Evolutionary conservation across 2,329 filamentous ascomycete species (phyloP), one percentile per base, ranked within the genome.

Genomic region (Neonectria neomacrospora): DNA sequence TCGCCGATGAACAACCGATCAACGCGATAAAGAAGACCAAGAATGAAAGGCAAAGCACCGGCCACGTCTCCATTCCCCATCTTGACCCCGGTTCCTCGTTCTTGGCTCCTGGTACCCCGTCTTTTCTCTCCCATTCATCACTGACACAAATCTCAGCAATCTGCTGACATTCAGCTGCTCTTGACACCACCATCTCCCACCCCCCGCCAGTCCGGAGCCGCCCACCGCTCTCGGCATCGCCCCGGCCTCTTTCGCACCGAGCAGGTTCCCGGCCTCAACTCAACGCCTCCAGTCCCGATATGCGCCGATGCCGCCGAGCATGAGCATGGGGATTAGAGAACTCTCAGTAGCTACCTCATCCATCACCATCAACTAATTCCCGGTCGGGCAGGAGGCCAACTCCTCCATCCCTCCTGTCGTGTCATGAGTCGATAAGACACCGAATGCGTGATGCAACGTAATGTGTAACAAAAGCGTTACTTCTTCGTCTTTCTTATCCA

Each of bases 311-410:
- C 41, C 60, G 60, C 55, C 57, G 23, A 54, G 54, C 20, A 50
- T 45, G 39, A 51, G 39, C 44, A 41, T 41, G 37, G 8, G n/a
- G 37, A 20, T 20, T 41, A n/a, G n/a, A 9, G 37, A 41, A 41
- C 34, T 39, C 59, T 58, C 52, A 52, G 58, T 51, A 54, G 60
- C 60, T 44, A 66, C 39, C 41, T 63, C 42, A 39, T 41, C 51
- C 56, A 61, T 66, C 58, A 71, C 68, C 65, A 72, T 67, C 54
- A 56, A 67, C 53, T 65, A 71, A 64, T 65, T 63, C 66, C 66
- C 55, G 44, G 58, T n/a, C 61, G 51, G 67, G 52, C 60, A 67
- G 63, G 64, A 64, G 60, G 47, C 47, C 58, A 61, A 57, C 55
- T 57, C 53, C 34, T 57, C 56, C 20, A 44, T 42, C 60, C 22